Evolutionary conservation across 2,329 filamentous ascomycete genomes (phyloP).

Genomic region (Cytospora paraplurivora): DNA sequence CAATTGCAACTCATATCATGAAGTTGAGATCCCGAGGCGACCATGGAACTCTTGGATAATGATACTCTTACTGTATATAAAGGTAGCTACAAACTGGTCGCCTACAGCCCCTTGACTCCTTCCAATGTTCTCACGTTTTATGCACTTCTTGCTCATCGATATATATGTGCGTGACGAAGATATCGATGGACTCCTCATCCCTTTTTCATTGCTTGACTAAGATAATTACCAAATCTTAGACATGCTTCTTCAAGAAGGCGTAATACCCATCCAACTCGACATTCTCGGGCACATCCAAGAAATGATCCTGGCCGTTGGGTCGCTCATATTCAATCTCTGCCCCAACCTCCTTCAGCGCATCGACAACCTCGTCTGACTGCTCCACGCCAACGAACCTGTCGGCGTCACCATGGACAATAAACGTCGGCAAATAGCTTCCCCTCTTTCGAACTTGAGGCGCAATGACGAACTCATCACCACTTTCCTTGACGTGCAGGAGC

Average conservation of each 20-base stretch:
- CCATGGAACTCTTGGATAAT: no score
- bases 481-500: conserved; percentile 5
- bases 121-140: no score
- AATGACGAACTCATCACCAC: conserved; percentile 5
- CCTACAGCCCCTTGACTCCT: no score
- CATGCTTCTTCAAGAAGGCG: conserved; percentile 7
- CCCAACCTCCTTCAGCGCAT: conserved; percentile 3
- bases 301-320: conserved; percentile 3
- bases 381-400: conserved; percentile 11
- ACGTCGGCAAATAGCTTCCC: background rate
- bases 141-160: no score
- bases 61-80: no score
- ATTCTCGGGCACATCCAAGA: background rate
- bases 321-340: conserved; percentile 7
- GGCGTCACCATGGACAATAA: conserved; percentile 10
- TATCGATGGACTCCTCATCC: no score
- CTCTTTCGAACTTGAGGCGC: conserved; percentile 9
- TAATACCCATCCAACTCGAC: conserved; percentile 7
- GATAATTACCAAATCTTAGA: background rate
- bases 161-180: no score
- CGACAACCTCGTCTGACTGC: conserved; percentile 6
- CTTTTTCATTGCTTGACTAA: no score
- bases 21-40: no score
- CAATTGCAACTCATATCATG: no score
- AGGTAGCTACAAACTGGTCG: no score